Evolutionary conservation across 192 early-diverging fungal species (phyloP).

Genomic region (Backusella liffmaniae): DNA sequence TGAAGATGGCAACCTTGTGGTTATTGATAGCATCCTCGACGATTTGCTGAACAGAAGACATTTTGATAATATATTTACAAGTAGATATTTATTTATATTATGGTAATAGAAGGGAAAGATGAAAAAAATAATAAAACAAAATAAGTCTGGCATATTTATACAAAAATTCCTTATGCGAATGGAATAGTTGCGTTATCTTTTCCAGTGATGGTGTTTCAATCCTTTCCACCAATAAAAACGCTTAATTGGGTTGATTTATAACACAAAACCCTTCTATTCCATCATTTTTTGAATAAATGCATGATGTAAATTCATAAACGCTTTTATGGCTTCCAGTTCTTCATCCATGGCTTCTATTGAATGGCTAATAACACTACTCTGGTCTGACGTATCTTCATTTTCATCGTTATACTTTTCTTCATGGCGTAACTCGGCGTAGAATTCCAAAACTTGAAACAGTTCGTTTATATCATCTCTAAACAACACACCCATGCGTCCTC

Average conservation of each 20-base stretch:
- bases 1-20: conserved; percentile 67
- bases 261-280: neutral
- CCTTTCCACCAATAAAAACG: neutral
- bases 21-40: conserved; percentile 45
- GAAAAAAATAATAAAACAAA: neutral
- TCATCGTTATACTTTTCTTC: neutral
- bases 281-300: conserved; percentile 10
- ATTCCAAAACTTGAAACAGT: conserved; percentile 11
- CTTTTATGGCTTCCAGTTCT: conserved; percentile 11
- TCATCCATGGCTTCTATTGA: neutral
- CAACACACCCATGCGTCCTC: conserved; percentile 27
- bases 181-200: neutral
- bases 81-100: neutral
- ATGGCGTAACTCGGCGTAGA: neutral
- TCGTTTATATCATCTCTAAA: conserved; percentile 26
- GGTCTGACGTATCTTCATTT: neutral
- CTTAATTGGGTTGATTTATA: neutral
- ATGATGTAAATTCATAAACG: conserved; percentile 30
- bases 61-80: conserved; percentile 2
- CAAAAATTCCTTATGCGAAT: neutral
- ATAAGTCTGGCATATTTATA: neutral
- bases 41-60: conserved; percentile 32
- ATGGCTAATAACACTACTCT: neutral
- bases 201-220: neutral
- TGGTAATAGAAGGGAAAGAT: neutral